phyloP scores from a whole-genome alignment of 2,329 filamentous ascomycete genomes.

The Hymenoscyphus scutula region DNA sequence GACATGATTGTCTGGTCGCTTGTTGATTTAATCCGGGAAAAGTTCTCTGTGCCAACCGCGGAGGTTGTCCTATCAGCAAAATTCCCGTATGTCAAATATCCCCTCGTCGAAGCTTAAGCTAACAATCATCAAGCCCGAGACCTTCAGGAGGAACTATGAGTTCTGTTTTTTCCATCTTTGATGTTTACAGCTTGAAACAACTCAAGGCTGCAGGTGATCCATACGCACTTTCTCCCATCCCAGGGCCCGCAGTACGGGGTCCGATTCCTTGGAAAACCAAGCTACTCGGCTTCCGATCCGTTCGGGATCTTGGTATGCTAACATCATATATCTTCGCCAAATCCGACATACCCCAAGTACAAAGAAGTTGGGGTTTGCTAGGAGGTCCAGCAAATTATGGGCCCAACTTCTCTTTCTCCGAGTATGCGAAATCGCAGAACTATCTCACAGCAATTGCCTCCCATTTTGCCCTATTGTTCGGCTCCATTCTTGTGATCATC shows the following conservation, averaged over 20 bases:
- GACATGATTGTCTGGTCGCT: conserved; percentile 58
- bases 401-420: conserved; percentile 56
- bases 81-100: conserved; percentile 37
- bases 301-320: conserved; percentile 54
- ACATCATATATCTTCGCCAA: conserved; percentile 50
- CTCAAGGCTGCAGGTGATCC: conserved; percentile 47
- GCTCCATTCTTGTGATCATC: conserved; percentile 40
- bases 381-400: conserved; percentile 52
- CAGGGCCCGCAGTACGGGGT: conserved; percentile 33
- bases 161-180: conserved; percentile 61
- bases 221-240: conserved; percentile 57
- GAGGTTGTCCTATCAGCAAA: conserved; percentile 53
- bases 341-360: conserved; percentile 54
- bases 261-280: conserved; percentile 42
- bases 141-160: conserved; percentile 67
- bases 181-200: conserved; percentile 50
- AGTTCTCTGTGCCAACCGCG: conserved; percentile 48
- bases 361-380: conserved; percentile 61
- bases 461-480: conserved; percentile 49
- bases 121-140: conserved; percentile 39
- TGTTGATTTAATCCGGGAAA: conserved; percentile 46
- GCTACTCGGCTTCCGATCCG: conserved; percentile 48
- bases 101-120: neutral
- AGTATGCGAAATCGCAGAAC: conserved; percentile 52
- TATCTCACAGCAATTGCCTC: conserved; percentile 49